These are phyloP conservation scores for Tulasnella sp. DNA, from an alignment of 768 basidiomycete genomes.

Conservation along the genomic window DNA sequence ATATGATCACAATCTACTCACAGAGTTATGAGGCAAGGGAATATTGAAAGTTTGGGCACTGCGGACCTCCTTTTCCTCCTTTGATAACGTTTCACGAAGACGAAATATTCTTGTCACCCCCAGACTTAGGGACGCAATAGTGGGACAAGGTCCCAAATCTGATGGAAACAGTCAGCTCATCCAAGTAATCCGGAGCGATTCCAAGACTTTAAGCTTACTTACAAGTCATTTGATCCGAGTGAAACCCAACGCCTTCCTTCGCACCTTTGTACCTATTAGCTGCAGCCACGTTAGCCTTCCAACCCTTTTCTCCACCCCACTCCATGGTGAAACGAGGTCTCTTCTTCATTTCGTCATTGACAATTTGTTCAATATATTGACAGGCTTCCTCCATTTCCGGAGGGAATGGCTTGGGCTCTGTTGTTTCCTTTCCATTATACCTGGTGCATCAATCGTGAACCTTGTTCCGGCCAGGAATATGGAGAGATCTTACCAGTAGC, in stretches of 20 bases:
- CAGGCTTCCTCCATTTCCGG: slow-evolving; percentile 70
- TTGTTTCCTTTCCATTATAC: slow-evolving; percentile 65
- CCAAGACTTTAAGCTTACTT: not conserved
- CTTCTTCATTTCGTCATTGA: slow-evolving; percentile 55
- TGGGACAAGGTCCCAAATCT: slow-evolving; percentile 70
- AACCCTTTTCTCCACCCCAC: slow-evolving; percentile 40
- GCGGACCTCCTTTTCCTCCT: slow-evolving; percentile 42
- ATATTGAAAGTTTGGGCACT: slow-evolving; percentile 63
- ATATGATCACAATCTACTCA: slow-evolving; percentile 25
- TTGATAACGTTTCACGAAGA: slow-evolving; percentile 62
- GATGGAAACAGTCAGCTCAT: slow-evolving; percentile 31
- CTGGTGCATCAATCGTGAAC: slow-evolving; percentile 26
- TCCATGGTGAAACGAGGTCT: slow-evolving; percentile 51
- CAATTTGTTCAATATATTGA: slow-evolving; percentile 48
- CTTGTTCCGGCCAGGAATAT: too few relatives aligned
- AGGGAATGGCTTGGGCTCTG: slow-evolving; percentile 45
- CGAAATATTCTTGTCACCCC: slow-evolving; percentile 55
- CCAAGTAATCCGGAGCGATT: not conserved
- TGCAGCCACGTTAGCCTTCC: slow-evolving; percentile 78
- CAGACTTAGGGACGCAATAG: slow-evolving; percentile 73
- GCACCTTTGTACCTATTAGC: slow-evolving; percentile 73
- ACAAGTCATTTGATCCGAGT: slow-evolving; percentile 39
- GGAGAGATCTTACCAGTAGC: slow-evolving; percentile 44
- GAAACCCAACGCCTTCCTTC: slow-evolving; percentile 69
- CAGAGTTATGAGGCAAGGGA: slow-evolving; percentile 66